These are phyloP conservation scores for Petunia hybrid DNA, from an alignment of 305 asterid species.

Conservation along the genomic window DNA sequence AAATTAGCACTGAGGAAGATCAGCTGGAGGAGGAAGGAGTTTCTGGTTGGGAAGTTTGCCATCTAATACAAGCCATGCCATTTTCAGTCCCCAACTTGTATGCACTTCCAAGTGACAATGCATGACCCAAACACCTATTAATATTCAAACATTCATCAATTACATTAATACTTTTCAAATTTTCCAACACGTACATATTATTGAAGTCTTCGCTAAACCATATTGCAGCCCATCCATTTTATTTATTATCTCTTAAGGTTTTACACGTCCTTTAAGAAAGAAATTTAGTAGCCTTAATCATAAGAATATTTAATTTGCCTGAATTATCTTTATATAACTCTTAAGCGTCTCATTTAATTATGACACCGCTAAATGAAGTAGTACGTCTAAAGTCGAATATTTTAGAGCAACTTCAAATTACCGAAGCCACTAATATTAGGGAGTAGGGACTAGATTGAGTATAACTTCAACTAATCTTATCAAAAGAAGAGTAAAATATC, in stretches of 20 bases:
- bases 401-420: no score
- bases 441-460: no score
- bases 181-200: background rate
- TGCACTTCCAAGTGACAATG: conserved; percentile 74
- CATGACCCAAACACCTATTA: conserved; percentile 73
- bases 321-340: no score
- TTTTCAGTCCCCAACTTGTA: conserved; percentile 74
- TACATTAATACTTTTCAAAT: background rate
- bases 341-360: no score
- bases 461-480: no score
- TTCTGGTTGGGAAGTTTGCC: conserved; percentile 64
- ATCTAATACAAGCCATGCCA: conserved; percentile 78
- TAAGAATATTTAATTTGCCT: no score
- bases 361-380: no score
- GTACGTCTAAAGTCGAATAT: no score
- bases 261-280: no score
- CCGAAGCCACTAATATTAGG: no score
- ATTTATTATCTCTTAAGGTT: no score
- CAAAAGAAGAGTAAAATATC: background rate
- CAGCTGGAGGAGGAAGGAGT: conserved; percentile 69
- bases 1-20: conserved; percentile 65
- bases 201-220: background rate
- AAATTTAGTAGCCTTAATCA: no score
- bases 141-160: conserved; percentile 2
- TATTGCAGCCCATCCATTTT: background rate